Conservation (phyloP, 2,329 filamentous ascomycete genomes). For the Fusarium sp. region DNA sequence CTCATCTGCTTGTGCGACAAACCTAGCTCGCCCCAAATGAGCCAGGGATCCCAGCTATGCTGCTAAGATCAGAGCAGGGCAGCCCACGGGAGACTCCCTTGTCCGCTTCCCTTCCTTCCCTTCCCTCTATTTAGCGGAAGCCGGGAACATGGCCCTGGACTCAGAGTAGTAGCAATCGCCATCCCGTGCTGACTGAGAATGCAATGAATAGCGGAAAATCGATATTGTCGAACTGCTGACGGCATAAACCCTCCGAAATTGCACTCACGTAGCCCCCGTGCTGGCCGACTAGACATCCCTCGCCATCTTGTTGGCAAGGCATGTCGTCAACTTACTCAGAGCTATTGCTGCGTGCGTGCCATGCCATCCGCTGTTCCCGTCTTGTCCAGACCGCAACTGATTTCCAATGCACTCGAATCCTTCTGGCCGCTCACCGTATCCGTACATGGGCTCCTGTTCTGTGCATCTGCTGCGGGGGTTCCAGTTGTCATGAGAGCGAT, state of each 20-base stretch:
- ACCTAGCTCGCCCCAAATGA: background rate
- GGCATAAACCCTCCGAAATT: conserved; percentile 31
- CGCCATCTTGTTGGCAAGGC: background rate
- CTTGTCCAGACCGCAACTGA: background rate
- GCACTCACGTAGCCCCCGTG: conserved; percentile 7
- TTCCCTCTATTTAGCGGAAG: background rate
- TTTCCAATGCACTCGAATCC: conserved; percentile 6
- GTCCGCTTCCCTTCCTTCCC: background rate
- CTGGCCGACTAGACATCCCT: background rate
- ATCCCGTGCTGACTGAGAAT: conserved; percentile 4
- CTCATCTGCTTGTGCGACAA: conserved; percentile 1
- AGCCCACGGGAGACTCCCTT: conserved; percentile 17
- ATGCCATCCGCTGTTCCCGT: background rate
- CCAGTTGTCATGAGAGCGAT: conserved; percentile 15
- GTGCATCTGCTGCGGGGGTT: conserved; percentile 11
- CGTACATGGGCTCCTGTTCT: conserved; percentile 21
- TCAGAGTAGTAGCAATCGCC: background rate
- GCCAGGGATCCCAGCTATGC: conserved; percentile 11
- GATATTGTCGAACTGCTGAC: background rate
- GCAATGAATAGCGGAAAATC: background rate
- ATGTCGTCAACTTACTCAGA: background rate
- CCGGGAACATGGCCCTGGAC: conserved; percentile 12
- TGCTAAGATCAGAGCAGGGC: conserved; percentile 29
- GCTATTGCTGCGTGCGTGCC: conserved; percentile 10
- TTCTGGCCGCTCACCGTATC: conserved; percentile 18